A percentile compares a stretch with the other conserved stretches of the same genome.
Evolutionary conservation across 108 stramenopile species (phyloP).

Genomic region (Fragilaria crotonensis): DNA sequence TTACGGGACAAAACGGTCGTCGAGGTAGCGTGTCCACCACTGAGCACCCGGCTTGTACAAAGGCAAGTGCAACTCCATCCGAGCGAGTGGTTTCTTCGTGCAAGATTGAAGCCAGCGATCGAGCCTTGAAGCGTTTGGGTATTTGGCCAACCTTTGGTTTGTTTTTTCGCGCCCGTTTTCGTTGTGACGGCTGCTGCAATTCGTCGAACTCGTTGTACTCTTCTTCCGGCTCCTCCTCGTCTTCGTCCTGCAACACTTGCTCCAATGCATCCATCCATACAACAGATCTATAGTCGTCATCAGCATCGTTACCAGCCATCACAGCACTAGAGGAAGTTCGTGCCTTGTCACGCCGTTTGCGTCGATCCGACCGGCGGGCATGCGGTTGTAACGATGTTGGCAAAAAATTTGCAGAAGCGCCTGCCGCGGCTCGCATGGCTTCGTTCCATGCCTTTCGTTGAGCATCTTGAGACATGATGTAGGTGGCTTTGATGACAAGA

Average conservation of each 20-base stretch:
- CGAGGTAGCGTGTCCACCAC: constrained; percentile 17
- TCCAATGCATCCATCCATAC: constrained; percentile 80
- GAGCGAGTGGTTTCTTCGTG: constrained; percentile 65
- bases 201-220: constrained; percentile 78
- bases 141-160: constrained; percentile 12
- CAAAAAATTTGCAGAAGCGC: constrained; percentile 36
- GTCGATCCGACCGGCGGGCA: constrained; percentile 53
- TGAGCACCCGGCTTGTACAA: constrained; percentile 38
- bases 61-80: constrained; percentile 56
- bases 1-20: constrained; percentile 79
- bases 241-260: constrained; percentile 38
- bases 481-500: no score
- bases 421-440: constrained; percentile 76
- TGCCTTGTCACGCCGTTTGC: constrained; percentile 72
- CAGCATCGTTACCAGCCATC: constrained; percentile 19
- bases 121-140: constrained; percentile 69
- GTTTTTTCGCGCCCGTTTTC: constrained; percentile 10
- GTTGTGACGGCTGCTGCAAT: constrained; percentile 34
- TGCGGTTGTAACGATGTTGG: constrained; percentile 29
- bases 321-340: constrained; percentile 42
- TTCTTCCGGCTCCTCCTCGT: constrained; percentile 59
- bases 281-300: constrained; percentile 43
- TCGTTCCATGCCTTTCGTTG: constrained; percentile 89
- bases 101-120: constrained; percentile 68
- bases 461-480: constrained; percentile 17